phyloP scores from a whole-genome alignment of 371 early-diverging fungal genomes.

The Rhizopus stolonifer region DNA sequence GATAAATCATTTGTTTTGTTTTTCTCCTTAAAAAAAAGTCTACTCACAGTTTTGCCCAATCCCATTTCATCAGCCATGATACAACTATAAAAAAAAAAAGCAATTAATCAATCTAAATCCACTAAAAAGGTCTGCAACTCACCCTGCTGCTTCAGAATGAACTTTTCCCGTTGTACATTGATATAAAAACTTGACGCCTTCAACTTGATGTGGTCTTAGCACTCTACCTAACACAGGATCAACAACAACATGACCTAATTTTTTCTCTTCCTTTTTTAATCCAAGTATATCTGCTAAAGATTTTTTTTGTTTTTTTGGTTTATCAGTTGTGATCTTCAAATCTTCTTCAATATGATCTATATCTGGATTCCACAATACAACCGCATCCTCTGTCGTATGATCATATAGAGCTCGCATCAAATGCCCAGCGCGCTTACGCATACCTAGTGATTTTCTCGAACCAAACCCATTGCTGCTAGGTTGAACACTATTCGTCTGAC shows the following conservation, averaged over 20 bases:
- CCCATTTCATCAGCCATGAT: slow-evolving; percentile 99
- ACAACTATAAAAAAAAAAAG: slow-evolving; percentile 61
- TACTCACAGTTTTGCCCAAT: slow-evolving; percentile 86
- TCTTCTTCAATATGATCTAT: slow-evolving; percentile 45
- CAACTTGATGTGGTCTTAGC: slow-evolving; percentile 94
- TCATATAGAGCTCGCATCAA: slow-evolving; percentile 72
- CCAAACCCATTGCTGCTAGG: slow-evolving; percentile 2
- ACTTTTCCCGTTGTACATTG: slow-evolving; percentile 86
- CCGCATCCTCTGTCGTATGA: slow-evolving; percentile 81
- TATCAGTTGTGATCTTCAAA: slow-evolving; percentile 31
- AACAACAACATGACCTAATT: slow-evolving; percentile 62
- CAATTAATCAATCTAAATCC: slow-evolving; percentile 11
- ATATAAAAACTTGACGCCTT: slow-evolving; percentile 89
- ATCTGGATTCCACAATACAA: slow-evolving; percentile 82
- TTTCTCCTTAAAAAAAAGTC: slow-evolving; percentile 26
- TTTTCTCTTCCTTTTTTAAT: slow-evolving; percentile 51
- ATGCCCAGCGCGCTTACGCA: slow-evolving; percentile 18
- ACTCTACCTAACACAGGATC: slow-evolving; percentile 85
- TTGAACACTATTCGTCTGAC: neutral
- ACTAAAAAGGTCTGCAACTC: neutral
- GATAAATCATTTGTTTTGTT: neutral
- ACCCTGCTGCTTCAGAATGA: slow-evolving; percentile 58
- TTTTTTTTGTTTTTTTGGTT: slow-evolving; percentile 27
- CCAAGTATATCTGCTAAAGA: slow-evolving; percentile 56
- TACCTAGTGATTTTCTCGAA: slow-evolving; percentile 20